These are phyloP conservation scores for Gracilariopsis chorda DNA, from an alignment of 23 red algal species.

Conservation along the genomic window DNA sequence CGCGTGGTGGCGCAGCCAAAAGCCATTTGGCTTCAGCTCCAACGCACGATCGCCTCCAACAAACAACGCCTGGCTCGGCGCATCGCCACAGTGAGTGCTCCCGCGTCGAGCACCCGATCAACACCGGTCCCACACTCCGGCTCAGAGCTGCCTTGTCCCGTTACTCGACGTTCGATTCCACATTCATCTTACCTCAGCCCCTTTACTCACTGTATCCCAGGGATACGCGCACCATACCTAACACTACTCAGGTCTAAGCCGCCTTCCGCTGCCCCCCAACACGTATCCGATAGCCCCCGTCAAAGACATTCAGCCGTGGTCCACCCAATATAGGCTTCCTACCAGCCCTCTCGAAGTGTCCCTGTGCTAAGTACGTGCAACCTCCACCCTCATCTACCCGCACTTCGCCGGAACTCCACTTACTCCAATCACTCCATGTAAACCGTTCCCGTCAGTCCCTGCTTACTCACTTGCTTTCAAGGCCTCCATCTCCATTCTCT, in stretches of 20 bases:
- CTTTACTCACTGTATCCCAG: not conserved
- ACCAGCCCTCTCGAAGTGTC: not conserved
- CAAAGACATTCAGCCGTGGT: slow-evolving; percentile 3
- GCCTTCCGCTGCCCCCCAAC: not conserved
- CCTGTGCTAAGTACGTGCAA: not conserved
- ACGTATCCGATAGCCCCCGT: not conserved
- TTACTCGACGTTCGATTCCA: no score
- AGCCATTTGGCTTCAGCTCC: slow-evolving; percentile 7
- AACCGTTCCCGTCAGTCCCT: not conserved
- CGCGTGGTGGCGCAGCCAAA: not conserved
- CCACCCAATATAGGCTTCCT: slow-evolving; percentile 7
- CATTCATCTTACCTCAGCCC: slow-evolving; percentile 9
- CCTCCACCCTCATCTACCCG: not conserved
- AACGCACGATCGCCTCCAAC: not conserved
- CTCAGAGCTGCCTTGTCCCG: no score
- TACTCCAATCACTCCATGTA: not conserved
- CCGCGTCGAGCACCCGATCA: not conserved
- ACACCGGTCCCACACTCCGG: no score
- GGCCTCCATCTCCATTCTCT: not conserved
- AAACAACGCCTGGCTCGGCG: no score
- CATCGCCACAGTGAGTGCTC: no score
- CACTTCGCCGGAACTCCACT: no score
- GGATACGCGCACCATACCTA: no score
- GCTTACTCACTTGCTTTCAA: not conserved
- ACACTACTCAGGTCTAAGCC: slow-evolving; percentile 5